Percentiles rank a stretch among this genome's conserved stretches.
phyloP scores from a whole-genome alignment of 2,329 filamentous ascomycete species.

The Cladophialophora immunda region DNA sequence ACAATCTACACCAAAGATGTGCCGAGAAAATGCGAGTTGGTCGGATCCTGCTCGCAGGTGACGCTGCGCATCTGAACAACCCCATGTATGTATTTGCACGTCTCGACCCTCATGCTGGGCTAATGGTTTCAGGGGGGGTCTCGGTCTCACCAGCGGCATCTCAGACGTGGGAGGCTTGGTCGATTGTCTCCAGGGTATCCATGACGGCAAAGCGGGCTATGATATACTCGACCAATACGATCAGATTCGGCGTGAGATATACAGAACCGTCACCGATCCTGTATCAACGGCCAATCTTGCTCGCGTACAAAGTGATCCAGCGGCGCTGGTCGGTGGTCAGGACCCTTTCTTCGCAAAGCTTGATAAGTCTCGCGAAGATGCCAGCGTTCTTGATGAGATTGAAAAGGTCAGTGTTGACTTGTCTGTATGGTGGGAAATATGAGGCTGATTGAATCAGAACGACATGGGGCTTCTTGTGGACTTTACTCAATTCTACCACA shows the following conservation, averaged over 20 bases:
- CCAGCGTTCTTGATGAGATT: not conserved
- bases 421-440: not conserved
- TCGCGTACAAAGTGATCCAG: conserved; percentile 46
- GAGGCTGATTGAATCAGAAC: not conserved
- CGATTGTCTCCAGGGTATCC: conserved; percentile 62
- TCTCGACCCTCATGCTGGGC: not conserved
- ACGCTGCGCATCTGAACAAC: conserved; percentile 62
- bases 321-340: conserved; percentile 44
- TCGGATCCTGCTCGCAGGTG: conserved; percentile 64
- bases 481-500: not conserved
- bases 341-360: conserved; percentile 46
- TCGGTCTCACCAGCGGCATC: conserved; percentile 69
- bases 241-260: conserved; percentile 51
- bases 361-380: not conserved
- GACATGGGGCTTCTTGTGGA: not conserved
- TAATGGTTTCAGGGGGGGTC: conserved; percentile 54
- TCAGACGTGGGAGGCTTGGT: conserved; percentile 69
- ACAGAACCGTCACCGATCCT: conserved; percentile 48
- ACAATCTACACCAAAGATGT: conserved; percentile 69
- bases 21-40: conserved; percentile 65
- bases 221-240: conserved; percentile 54
- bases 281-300: conserved; percentile 53
- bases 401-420: not conserved
- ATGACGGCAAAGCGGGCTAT: conserved; percentile 48
- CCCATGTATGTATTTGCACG: conserved; percentile 21